These are phyloP conservation scores for Meyerozyma athensensis DNA, from an alignment of 1,139 yeast genomes.

Conservation along the genomic window DNA sequence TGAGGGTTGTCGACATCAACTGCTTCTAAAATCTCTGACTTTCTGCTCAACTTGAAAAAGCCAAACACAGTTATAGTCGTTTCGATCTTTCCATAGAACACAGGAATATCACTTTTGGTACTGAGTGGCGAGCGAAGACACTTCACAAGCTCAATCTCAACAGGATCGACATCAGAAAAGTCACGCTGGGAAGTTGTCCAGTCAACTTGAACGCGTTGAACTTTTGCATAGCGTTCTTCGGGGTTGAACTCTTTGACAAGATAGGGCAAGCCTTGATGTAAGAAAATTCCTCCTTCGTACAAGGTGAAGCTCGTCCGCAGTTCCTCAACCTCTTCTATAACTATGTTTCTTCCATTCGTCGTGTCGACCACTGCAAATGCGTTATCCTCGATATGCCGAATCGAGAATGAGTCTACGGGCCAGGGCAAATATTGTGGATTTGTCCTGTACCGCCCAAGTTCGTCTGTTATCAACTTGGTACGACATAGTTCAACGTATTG, in stretches of 20 bases:
- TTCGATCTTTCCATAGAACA: slow-evolving; percentile 68
- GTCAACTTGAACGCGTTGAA: slow-evolving; percentile 82
- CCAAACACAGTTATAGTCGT: slow-evolving; percentile 84
- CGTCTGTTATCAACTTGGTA: slow-evolving; percentile 42
- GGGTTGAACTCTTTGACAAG: slow-evolving; percentile 78
- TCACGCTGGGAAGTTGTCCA: slow-evolving; percentile 93
- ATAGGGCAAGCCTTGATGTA: slow-evolving; percentile 91
- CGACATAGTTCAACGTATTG: slow-evolving; percentile 35
- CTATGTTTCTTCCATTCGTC: slow-evolving; percentile 65
- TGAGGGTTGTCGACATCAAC: slow-evolving; percentile 94
- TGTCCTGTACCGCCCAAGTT: slow-evolving; percentile 53
- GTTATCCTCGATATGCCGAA: slow-evolving; percentile 80
- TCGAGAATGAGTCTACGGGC: slow-evolving; percentile 70
- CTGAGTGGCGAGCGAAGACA: slow-evolving; percentile 33
- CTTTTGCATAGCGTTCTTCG: slow-evolving; percentile 73
- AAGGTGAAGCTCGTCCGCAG: slow-evolving; percentile 84
- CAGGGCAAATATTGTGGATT: slow-evolving; percentile 66
- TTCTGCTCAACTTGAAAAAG: slow-evolving; percentile 76
- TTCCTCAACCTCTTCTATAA: slow-evolving; percentile 89
- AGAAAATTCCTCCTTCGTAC: slow-evolving; percentile 92
- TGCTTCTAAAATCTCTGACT: slow-evolving; percentile 78
- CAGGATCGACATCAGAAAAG: slow-evolving; percentile 87
- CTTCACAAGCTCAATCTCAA: slow-evolving; percentile 61
- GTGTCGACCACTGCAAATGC: slow-evolving; percentile 83
- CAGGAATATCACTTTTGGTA: slow-evolving; percentile 49